Evolutionary conservation across 164 flowering plant species (phyloP).

Genomic region (Aristolochia fimbriata): DNA sequence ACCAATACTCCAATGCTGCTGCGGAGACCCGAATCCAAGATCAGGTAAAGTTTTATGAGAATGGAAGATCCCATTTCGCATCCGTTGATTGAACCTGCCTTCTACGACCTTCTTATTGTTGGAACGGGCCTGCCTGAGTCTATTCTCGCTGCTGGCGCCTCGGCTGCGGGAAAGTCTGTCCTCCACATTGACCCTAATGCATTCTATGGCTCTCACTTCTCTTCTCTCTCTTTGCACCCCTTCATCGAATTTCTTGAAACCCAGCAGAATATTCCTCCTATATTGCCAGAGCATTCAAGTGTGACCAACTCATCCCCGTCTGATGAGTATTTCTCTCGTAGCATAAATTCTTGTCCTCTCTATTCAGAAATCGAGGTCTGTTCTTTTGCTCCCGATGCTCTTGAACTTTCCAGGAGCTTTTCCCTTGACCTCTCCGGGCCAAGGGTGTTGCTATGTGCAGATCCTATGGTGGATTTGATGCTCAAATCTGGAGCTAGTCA

Average conservation of each 20-base stretch:
- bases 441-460: slow-evolving; percentile 70
- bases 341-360: slow-evolving; percentile 24
- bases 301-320: background rate
- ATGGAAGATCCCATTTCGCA: slow-evolving; percentile 28
- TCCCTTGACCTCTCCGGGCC: slow-evolving; percentile 65
- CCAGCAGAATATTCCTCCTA: slow-evolving; percentile 11
- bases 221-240: slow-evolving; percentile 47
- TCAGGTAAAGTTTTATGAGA: background rate
- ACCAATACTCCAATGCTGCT: too few species aligned
- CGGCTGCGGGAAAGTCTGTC: slow-evolving; percentile 65
- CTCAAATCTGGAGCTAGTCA: slow-evolving; percentile 50
- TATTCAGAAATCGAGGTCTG: slow-evolving; percentile 47
- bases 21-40: too few species aligned
- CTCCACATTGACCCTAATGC: slow-evolving; percentile 83
- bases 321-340: slow-evolving; percentile 13
- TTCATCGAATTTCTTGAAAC: slow-evolving; percentile 43
- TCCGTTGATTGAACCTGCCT: slow-evolving; percentile 64
- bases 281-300: slow-evolving; percentile 1
- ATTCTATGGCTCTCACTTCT: slow-evolving; percentile 66
- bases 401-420: slow-evolving; percentile 37
- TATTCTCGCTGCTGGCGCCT: slow-evolving; percentile 69
- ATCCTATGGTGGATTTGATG: slow-evolving; percentile 48
- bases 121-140: slow-evolving; percentile 84
- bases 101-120: slow-evolving; percentile 59
- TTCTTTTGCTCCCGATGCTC: slow-evolving; percentile 7